A percentile compares a stretch with the other conserved stretches of the same genome.
phyloP scores from a whole-genome alignment of 306 rosid genomes.

The Pachyrhizus erosus region DNA sequence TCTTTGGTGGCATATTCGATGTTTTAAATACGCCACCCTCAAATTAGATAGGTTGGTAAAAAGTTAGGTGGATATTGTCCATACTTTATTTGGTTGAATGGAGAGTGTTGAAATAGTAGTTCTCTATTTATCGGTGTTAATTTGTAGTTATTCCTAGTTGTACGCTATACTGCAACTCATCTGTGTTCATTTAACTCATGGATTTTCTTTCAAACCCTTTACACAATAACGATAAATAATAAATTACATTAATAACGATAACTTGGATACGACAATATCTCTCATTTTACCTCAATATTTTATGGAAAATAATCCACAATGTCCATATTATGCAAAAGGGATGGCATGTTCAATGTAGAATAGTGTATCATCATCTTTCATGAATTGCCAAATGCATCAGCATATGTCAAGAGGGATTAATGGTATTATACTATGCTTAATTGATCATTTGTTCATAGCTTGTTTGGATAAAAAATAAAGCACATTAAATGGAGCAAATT shows the following conservation, averaged over 20 bases:
- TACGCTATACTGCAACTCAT: not conserved
- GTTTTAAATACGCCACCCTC: conserved; percentile 2
- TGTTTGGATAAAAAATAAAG: no score
- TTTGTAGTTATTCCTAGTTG: not conserved
- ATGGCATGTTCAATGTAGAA: not conserved
- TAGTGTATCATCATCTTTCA: not conserved
- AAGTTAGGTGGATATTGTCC: not conserved
- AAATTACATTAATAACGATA: not conserved
- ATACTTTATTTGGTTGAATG: not conserved
- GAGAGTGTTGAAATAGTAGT: not conserved
- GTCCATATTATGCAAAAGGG: not conserved
- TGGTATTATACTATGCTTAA: no score
- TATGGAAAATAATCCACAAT: not conserved
- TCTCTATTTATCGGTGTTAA: not conserved
- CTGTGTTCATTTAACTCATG: not conserved
- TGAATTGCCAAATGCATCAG: not conserved
- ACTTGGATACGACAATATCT: not conserved
- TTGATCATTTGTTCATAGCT: no score
- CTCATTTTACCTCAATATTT: not conserved
- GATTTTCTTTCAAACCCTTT: not conserved
- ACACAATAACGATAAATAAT: not conserved
- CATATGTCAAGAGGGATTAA: no score
- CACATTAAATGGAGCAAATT: no score
- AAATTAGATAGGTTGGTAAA: not conserved
- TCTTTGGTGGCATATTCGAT: not conserved